These are phyloP conservation scores for Ganoderma resinaceum DNA, from an alignment of 1,284 basidiomycete species.

Conservation along the genomic window DNA sequence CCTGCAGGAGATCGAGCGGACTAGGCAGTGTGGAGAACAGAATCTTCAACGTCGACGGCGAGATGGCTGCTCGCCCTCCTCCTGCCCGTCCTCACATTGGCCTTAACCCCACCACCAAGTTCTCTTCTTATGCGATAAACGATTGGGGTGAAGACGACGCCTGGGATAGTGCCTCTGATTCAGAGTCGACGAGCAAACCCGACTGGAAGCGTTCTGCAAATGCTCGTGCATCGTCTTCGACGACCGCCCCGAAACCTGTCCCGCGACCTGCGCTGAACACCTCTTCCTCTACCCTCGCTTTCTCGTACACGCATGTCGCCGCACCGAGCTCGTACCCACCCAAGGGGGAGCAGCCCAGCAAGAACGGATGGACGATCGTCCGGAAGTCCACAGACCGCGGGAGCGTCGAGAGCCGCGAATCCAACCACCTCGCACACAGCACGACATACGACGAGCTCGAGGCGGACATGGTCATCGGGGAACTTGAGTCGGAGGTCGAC, in stretches of 20 bases:
- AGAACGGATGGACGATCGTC: constrained; percentile 81
- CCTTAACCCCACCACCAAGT: constrained; percentile 61
- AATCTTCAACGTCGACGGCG: constrained; percentile 2
- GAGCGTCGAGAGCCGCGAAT: constrained; percentile 35
- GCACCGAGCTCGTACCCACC: constrained; percentile 82
- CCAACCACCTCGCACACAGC: constrained; percentile 42
- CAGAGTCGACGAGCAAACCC: constrained; percentile 66
- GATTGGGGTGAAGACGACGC: constrained; percentile 89
- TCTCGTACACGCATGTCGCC: constrained; percentile 83
- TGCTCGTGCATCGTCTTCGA: constrained; percentile 43
- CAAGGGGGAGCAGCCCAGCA: constrained; percentile 48
- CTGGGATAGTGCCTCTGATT: constrained; percentile 89
- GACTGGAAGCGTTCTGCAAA: constrained; percentile 52
- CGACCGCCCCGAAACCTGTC: constrained; percentile 64
- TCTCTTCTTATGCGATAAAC: constrained; percentile 46
- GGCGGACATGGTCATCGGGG: constrained; percentile 77
- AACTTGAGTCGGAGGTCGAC: constrained; percentile 66
- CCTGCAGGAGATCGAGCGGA: background rate
- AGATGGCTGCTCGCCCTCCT: constrained; percentile 72
- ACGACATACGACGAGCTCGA: constrained; percentile 52
- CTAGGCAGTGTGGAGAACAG: background rate
- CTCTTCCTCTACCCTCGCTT: constrained; percentile 74
- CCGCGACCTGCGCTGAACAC: constrained; percentile 54
- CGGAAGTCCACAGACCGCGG: constrained; percentile 52
- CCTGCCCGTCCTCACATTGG: constrained; percentile 80